These are phyloP conservation scores for Pythium sukuiense DNA, from an alignment of 352 stramenopile genomes.

Conservation along the genomic window DNA sequence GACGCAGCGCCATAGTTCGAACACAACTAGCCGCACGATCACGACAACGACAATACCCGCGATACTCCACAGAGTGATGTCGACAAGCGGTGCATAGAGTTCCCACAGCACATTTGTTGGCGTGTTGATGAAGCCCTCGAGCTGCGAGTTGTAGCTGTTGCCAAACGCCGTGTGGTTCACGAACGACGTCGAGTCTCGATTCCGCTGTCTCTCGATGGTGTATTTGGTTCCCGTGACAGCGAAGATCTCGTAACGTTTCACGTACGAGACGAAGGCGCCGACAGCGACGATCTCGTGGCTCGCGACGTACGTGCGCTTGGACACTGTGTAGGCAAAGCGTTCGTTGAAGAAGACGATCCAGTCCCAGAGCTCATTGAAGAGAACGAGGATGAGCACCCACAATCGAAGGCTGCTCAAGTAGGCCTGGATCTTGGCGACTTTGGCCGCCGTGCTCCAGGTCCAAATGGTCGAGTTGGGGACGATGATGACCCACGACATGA, in stretches of 20 bases:
- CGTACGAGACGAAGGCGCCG: constrained; percentile 17
- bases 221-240: constrained; percentile 19
- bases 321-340: constrained; percentile 13
- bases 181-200: constrained; percentile 12
- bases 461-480: constrained; percentile 25
- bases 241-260: constrained; percentile 5
- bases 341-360: constrained; percentile 16
- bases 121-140: constrained; percentile 10
- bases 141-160: constrained; percentile 18
- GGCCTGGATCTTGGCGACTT: constrained; percentile 17
- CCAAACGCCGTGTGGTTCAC: constrained; percentile 11
- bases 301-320: constrained; percentile 17
- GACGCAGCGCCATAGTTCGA: neutral
- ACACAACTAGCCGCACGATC: neutral
- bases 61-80: constrained; percentile 14
- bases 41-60: constrained; percentile 4
- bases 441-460: constrained; percentile 16
- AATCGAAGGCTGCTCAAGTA: constrained; percentile 19
- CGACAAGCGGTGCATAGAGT: constrained; percentile 13
- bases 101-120: constrained; percentile 9
- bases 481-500: constrained; percentile 22
- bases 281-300: constrained; percentile 16
- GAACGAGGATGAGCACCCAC: constrained; percentile 20
- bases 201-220: constrained; percentile 9
- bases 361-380: constrained; percentile 19